Evolutionary conservation across 2,329 filamentous ascomycete genomes (phyloP).

Genomic region (Neocucurbitaria cava): DNA sequence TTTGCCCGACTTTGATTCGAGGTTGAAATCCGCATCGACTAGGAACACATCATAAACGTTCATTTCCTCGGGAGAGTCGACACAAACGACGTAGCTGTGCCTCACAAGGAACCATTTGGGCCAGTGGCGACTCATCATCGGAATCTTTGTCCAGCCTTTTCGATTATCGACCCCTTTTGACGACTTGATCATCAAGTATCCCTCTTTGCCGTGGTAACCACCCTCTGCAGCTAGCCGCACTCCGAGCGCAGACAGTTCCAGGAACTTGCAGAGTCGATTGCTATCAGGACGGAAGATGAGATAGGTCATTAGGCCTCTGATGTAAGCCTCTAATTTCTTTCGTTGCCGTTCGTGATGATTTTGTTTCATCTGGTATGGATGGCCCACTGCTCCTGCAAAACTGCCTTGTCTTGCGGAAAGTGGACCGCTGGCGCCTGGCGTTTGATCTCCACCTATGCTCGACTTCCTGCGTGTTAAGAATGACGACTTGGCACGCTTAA

Average conservation of each 20-base stretch:
- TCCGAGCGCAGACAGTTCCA: constrained; percentile 92
- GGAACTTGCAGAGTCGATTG: constrained; percentile 92
- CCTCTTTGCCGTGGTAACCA: constrained; percentile 97
- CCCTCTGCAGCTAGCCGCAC: constrained; percentile 93
- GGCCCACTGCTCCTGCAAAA: constrained; percentile 49
- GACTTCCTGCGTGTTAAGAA: constrained; percentile 67
- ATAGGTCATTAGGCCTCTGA: constrained; percentile 93
- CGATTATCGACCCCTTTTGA: constrained; percentile 88
- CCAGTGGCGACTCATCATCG: constrained; percentile 81
- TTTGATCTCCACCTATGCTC: constrained; percentile 53
- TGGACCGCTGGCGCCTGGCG: constrained; percentile 27
- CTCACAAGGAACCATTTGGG: constrained; percentile 98
- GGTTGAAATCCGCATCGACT: constrained; percentile 86
- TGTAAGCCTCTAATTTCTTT: constrained; percentile 84
- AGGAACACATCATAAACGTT: constrained; percentile 98
- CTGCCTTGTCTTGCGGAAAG: constrained; percentile 46
- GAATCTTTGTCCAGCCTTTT: constrained; percentile 76
- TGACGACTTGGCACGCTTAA: constrained; percentile 62
- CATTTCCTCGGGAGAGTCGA: constrained; percentile 98
- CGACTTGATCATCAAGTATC: constrained; percentile 89
- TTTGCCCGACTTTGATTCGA: constrained; percentile 72
- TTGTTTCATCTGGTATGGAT: constrained; percentile 54
- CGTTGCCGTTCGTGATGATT: constrained; percentile 81
- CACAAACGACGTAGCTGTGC: constrained; percentile 96
- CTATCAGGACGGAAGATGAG: constrained; percentile 96